These are phyloP conservation scores for Ammopiptanthus mongolicus DNA, from an alignment of 306 rosid genomes.

Conservation along the genomic window DNA sequence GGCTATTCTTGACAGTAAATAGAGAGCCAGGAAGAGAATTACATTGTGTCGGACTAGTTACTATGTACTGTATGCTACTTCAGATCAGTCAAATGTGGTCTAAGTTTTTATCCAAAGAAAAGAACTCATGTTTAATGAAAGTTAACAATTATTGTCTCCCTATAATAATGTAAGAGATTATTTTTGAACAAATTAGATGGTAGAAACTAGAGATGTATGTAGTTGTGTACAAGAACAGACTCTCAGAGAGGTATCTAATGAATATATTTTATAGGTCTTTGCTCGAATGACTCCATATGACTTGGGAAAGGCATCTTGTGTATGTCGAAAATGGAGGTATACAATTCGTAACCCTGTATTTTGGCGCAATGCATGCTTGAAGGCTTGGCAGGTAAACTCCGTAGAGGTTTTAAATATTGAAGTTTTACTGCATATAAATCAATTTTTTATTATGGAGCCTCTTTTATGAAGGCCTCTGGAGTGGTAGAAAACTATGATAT, in stretches of 20 bases:
- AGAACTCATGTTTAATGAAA: background rate
- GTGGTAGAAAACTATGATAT: conserved; percentile 67
- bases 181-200: conserved; percentile 20
- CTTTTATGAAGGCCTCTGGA: conserved; percentile 58
- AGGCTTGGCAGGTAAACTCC: conserved; percentile 95
- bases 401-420: conserved; percentile 15
- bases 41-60: background rate
- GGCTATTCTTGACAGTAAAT: background rate
- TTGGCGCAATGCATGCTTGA: conserved; percentile 92
- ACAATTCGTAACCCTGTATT: conserved; percentile 86
- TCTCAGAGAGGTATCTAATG: background rate
- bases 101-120: background rate
- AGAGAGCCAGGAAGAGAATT: background rate
- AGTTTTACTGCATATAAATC: conserved; percentile 2
- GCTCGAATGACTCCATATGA: conserved; percentile 80
- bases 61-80: background rate
- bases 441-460: conserved; percentile 22
- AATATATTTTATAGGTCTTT: conserved; percentile 49
- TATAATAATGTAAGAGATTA: background rate
- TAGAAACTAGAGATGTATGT: conserved; percentile 8
- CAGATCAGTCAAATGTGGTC: background rate
- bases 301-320: conserved; percentile 84
- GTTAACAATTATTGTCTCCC: background rate
- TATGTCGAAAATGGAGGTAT: conserved; percentile 93
- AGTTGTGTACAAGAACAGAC: background rate